Evolutionary conservation across 768 basidiomycete species (phyloP), one percentile per base, ranked within the genome.

Genomic region (Aureoboletus auriporus): DNA sequence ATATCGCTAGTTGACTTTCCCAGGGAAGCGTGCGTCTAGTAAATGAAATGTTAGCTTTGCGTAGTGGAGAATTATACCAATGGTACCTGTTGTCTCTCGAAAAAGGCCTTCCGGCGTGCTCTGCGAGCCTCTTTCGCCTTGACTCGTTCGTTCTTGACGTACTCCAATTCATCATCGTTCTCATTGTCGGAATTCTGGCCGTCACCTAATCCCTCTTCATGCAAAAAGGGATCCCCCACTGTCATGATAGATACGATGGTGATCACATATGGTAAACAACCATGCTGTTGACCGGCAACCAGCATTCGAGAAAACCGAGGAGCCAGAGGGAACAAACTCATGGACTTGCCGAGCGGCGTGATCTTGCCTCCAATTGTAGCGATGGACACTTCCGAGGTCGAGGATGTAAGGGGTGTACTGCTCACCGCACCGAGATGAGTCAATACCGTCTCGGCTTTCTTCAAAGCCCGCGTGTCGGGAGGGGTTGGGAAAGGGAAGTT

Each of bases 401-500:
- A 60, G 39, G 59, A 61, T 59, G 49, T 52, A 45, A 51, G 26
- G 46, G 66, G 48, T 42, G 58, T 23, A 61, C 65, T 57, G 39
- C 75, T 77, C 39, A 98, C 71, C 1, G 96, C 95, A 20, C 93
- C 93, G 9, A 99, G 81, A 58, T 90, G 78, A 14, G 75, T 79
- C 35, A 99, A 74, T 4, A 84, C 75, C 39, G 75, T 82, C 69
- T 99, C 94, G 2, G 96, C 93, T 60, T 85, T 86, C 49, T 73
- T 76, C 38, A 99, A 73, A 5, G 81, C 77, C 9, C 67, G 59
- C 33, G 86, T 80, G 65, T 96, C 90, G 0, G 96, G 96, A 12
- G 95, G 87, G 0, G 96, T 97, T 1, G 96, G 96, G 70, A 98
- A 98, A 13, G 96, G 96, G 67, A 99, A 99, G 70, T 98, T 98